Percentiles rank a stretch among this genome's conserved stretches.
These are phyloP conservation scores for Candida pseudoglaebosa DNA, from an alignment of 805 yeast species.

Conservation along the genomic window DNA sequence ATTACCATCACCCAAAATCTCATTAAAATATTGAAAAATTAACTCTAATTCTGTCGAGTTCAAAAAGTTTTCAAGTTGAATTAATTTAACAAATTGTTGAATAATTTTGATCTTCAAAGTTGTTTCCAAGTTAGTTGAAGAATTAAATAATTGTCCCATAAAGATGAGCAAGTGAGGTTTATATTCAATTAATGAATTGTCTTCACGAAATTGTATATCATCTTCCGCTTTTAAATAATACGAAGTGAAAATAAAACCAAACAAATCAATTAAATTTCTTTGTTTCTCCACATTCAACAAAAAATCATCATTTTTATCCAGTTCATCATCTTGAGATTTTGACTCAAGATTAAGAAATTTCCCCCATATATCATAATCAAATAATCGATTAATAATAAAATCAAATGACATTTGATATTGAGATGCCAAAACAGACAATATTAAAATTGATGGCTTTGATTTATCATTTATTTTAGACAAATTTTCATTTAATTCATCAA, in stretches of 20 bases:
- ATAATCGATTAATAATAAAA: slow-evolving; percentile 33
- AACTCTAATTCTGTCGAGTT: slow-evolving; percentile 53
- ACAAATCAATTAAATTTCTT: slow-evolving; percentile 53
- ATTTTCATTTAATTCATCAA: slow-evolving; percentile 50
- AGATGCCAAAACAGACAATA: slow-evolving; percentile 54
- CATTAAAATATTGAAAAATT: slow-evolving; percentile 62
- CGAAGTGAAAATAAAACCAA: slow-evolving; percentile 54
- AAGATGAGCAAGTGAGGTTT: slow-evolving; percentile 68
- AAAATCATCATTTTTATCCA: slow-evolving; percentile 18
- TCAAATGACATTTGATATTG: slow-evolving; percentile 47
- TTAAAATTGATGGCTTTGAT: slow-evolving; percentile 58
- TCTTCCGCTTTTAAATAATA: slow-evolving; percentile 25
- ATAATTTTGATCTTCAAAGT: slow-evolving; percentile 65
- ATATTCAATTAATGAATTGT: slow-evolving; percentile 39
- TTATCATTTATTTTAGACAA: slow-evolving; percentile 49
- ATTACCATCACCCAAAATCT: slow-evolving; percentile 49
- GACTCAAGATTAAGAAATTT: slow-evolving; percentile 25
- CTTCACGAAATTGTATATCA: slow-evolving; percentile 10
- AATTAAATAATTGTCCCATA: slow-evolving; percentile 64
- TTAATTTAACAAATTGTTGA: slow-evolving; percentile 57
- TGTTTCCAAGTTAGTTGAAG: slow-evolving; percentile 64
- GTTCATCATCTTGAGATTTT: slow-evolving; percentile 8
- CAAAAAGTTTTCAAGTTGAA: slow-evolving; percentile 48
- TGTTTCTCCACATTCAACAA: slow-evolving; percentile 51
- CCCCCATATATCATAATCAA: slow-evolving; percentile 41